Conservation (phyloP, 441 rosid genomes). For the Gossypium davidsonii region DNA sequence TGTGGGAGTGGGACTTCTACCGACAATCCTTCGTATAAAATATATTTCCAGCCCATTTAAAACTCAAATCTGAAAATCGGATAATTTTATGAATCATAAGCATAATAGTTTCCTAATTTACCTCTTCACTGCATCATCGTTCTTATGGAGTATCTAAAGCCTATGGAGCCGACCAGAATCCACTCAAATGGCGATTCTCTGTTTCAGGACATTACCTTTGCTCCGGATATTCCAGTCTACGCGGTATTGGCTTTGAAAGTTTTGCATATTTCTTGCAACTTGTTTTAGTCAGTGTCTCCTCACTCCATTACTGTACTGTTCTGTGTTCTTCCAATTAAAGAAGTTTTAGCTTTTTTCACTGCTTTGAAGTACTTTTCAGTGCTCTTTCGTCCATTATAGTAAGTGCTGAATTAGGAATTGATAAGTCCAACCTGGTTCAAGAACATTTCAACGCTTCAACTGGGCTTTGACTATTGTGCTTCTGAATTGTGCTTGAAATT, state of each 20-base stretch:
- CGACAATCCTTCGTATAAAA: too few species aligned
- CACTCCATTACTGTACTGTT: background rate
- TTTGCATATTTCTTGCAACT: background rate
- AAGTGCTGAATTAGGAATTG: background rate
- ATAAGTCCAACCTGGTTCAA: background rate
- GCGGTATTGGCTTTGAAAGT: constrained; percentile 21
- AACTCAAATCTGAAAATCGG: too few species aligned
- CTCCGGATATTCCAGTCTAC: constrained; percentile 40
- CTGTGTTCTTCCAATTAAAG: background rate
- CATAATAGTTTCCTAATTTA: background rate
- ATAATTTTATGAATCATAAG: too few species aligned
- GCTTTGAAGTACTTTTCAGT: background rate
- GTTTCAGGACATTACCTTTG: constrained; percentile 27
- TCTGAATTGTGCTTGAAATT: background rate
- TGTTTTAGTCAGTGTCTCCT: background rate
- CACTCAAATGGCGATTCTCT: constrained; percentile 23
- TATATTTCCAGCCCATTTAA: background rate
- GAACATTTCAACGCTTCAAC: background rate
- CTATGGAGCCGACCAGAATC: background rate
- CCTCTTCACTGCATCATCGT: background rate
- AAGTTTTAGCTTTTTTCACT: background rate
- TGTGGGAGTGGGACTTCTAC: too few species aligned
- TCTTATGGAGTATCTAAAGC: background rate
- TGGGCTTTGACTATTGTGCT: background rate
- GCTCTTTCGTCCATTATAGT: background rate